These are phyloP conservation scores for Antitrichia curtipendula DNA, from an alignment of 225 moss, liverwort and hornwort genomes.

Conservation along the genomic window DNA sequence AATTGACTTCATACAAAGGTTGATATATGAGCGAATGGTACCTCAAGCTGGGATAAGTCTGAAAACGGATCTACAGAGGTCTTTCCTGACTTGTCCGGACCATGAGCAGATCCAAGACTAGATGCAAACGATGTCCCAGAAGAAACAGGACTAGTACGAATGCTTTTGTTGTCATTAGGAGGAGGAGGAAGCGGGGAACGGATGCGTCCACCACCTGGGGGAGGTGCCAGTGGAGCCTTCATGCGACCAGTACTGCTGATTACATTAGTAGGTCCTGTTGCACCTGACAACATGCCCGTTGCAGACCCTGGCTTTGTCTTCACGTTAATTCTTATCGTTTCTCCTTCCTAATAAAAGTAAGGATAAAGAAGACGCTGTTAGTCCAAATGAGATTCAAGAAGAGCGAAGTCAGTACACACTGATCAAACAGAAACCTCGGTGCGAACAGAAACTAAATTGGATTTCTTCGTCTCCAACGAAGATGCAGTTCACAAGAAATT, in stretches of 20 bases:
- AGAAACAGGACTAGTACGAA: slow-evolving; percentile 46
- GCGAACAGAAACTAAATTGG: neutral
- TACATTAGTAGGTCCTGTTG: slow-evolving; percentile 36
- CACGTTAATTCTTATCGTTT: slow-evolving; percentile 94
- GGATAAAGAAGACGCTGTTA: neutral
- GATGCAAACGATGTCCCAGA: slow-evolving; percentile 26
- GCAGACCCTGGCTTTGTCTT: slow-evolving; percentile 79
- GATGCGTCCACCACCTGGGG: slow-evolving; percentile 90
- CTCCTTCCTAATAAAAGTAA: slow-evolving; percentile 64
- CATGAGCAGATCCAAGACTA: slow-evolving; percentile 21
- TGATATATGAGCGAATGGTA: neutral
- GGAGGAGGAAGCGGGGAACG: slow-evolving; percentile 92
- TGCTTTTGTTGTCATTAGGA: slow-evolving; percentile 63
- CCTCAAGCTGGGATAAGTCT: slow-evolving; percentile 81
- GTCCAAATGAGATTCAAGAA: neutral
- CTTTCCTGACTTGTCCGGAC: slow-evolving; percentile 37
- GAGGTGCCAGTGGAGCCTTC: slow-evolving; percentile 90
- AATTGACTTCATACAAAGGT: neutral
- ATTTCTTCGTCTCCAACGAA: neutral
- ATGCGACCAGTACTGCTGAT: slow-evolving; percentile 53
- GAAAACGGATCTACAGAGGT: slow-evolving; percentile 51
- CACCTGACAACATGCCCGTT: slow-evolving; percentile 72
- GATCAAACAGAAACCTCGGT: neutral
- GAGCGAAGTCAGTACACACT: neutral
- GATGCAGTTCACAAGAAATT: neutral